Conservation (phyloP, 108 stramenopile genomes). For the Aurantiochytrium sp. region DNA sequence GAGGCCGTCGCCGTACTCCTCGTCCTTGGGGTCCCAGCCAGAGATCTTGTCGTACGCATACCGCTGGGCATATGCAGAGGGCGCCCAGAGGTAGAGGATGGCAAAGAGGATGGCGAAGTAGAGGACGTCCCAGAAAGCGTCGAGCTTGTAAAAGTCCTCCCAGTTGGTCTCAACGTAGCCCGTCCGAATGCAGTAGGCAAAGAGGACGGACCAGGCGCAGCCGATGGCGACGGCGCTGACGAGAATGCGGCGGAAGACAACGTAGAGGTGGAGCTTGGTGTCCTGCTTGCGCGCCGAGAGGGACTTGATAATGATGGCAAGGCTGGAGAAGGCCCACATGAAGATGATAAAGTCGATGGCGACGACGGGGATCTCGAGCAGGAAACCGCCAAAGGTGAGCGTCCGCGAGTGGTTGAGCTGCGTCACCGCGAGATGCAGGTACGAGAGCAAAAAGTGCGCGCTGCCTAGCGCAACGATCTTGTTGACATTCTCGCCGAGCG, state of each 20-base stretch:
- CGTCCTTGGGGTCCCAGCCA: not conserved
- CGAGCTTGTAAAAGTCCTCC: not conserved
- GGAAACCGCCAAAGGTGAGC: slow-evolving; percentile 14
- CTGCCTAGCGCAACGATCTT: not conserved
- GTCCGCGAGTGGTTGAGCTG: not conserved
- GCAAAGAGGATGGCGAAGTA: not conserved
- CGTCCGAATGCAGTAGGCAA: slow-evolving; percentile 12
- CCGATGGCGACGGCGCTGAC: not conserved
- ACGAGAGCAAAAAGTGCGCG: not conserved
- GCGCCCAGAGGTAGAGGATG: not conserved
- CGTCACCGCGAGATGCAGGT: not conserved
- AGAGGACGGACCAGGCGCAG: not conserved
- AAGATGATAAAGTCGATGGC: slow-evolving; percentile 13
- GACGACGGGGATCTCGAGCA: not conserved
- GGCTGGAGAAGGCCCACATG: not conserved
- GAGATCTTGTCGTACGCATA: not conserved
- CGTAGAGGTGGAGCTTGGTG: not conserved
- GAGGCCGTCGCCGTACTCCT: not conserved
- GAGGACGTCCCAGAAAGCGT: slow-evolving; percentile 18
- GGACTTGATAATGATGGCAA: not conserved
- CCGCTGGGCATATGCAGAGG: not conserved
- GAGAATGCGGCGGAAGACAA: not conserved
- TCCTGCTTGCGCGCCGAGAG: not conserved
- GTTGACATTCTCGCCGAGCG: not conserved
- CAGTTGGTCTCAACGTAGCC: not conserved